These are phyloP conservation scores for Coccinonectria pachysandricola DNA, from an alignment of 2,329 filamentous ascomycete genomes.

Conservation along the genomic window DNA sequence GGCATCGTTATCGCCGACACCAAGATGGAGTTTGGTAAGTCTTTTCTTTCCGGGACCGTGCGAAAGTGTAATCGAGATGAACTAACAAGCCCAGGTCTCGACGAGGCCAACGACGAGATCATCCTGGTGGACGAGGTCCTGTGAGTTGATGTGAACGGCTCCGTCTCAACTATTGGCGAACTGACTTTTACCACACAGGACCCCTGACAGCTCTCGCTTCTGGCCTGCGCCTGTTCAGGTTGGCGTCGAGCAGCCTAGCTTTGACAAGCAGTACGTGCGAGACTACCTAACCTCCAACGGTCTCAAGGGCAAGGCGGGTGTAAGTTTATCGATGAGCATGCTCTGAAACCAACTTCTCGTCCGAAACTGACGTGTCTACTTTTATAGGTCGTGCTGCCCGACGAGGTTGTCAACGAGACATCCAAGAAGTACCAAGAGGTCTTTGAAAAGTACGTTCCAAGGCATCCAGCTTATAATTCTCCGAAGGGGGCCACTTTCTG, in stretches of 20 bases:
- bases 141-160: not conserved
- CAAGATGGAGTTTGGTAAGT: constrained; percentile 4
- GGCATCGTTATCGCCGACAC: constrained; percentile 24
- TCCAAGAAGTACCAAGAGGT: constrained; percentile 2
- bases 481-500: no score
- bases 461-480: no score
- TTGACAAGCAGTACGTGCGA: constrained; percentile 3
- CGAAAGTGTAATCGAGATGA: no score
- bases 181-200: no score
- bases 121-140: constrained; percentile 2
- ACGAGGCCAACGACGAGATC: constrained; percentile 2
- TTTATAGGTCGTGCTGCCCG: constrained; percentile 2
- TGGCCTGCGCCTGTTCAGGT: constrained; percentile 1
- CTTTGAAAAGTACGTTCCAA: no score
- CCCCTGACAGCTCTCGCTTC: constrained; percentile 3
- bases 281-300: constrained; percentile 3
- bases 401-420: constrained; percentile 2
- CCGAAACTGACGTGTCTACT: not conserved
- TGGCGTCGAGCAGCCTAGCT: constrained; percentile 1
- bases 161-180: no score
- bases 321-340: no score
- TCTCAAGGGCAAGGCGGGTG: not conserved
- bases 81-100: no score
- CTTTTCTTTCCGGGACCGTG: no score
- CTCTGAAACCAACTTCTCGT: no score